Conservation (phyloP, 768 basidiomycete genomes). For the Bullera alba region DNA sequence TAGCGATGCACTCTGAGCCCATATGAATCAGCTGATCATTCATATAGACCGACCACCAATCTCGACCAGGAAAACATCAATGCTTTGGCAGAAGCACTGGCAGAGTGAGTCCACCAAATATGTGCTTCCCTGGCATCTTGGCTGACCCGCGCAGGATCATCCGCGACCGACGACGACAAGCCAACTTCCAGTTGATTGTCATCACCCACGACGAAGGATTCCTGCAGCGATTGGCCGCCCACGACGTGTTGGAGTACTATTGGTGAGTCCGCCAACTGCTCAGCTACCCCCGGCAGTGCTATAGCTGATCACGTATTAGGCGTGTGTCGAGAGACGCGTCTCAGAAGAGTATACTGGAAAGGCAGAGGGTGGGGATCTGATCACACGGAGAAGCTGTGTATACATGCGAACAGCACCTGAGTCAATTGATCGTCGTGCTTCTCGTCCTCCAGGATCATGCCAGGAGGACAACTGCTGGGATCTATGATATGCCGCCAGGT, state of each 20-base stretch:
- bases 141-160: conserved; percentile 64
- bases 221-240: conserved; percentile 78
- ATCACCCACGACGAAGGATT: conserved; percentile 92
- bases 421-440: too few species aligned
- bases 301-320: background rate
- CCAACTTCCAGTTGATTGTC: conserved; percentile 85
- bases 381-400: too few species aligned
- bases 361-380: conserved; percentile 29
- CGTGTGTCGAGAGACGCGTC: conserved; percentile 35
- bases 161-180: conserved; percentile 77
- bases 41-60: conserved; percentile 72
- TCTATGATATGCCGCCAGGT: too few species aligned
- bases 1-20: background rate
- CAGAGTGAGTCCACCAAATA: conserved; percentile 60
- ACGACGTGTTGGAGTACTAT: conserved; percentile 89
- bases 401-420: too few species aligned
- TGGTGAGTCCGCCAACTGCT: conserved; percentile 58
- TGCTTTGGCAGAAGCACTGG: conserved; percentile 80
- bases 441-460: too few species aligned
- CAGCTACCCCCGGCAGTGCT: background rate
- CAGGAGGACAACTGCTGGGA: too few species aligned
- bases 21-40: conserved; percentile 3
- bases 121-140: background rate
- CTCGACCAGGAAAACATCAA: conserved; percentile 94
- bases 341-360: conserved; percentile 62